Base-by-base conservation (phyloP, 2,329 filamentous ascomycete species). In the Fusarium sulawesiense region DNA sequence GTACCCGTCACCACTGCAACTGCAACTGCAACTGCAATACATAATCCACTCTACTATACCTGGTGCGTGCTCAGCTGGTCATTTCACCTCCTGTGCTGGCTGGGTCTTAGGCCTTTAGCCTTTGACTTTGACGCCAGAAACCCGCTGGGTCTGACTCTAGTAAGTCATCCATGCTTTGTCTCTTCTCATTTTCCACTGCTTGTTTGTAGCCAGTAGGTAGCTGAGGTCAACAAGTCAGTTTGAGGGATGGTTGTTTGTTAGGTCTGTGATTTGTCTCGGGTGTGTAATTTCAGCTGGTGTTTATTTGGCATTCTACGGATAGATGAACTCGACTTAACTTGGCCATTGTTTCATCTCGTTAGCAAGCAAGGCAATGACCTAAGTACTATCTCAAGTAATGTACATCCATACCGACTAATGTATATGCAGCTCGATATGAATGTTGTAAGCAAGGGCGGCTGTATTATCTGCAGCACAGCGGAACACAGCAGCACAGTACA, bases 11-110 rank as follows among this genome's bases (percentile, higher is more conserved):
- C 49, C 32, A 45, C 23, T 55, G 25, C 10, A 27, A 27, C 25
- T 27, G 25, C 25, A 10, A 27, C 25, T 27, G 29, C 41, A 29
- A 62, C 54, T 40, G 27, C 29, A 44, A 47, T 49, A 18, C 16
- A 37, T 44, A 49, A 40, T n/a, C 53, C 42, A 34, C 29, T 30
- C 18, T 66, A 40, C 46, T 62, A 59, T 48, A 40, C 47, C 29
- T 70, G 66, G 60, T 69, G 56, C 48, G 68, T 71, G 68, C 66
- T 56, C 53, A 56, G 44, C 49, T 56, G 47, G 63, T 68, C 63
- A 63, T 67, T 48, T 70, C 59, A 63, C 47, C 54, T 70, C 64
- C 46, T 64, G 57, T 53, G 54, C n/a, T 45, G 46, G 41, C 49
- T 61, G 56, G 37, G 49, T 27, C 20, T 49, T 37, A 37, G 34